phyloP scores from a whole-genome alignment of 2,329 filamentous ascomycete species.

The Apiospora sp. region DNA sequence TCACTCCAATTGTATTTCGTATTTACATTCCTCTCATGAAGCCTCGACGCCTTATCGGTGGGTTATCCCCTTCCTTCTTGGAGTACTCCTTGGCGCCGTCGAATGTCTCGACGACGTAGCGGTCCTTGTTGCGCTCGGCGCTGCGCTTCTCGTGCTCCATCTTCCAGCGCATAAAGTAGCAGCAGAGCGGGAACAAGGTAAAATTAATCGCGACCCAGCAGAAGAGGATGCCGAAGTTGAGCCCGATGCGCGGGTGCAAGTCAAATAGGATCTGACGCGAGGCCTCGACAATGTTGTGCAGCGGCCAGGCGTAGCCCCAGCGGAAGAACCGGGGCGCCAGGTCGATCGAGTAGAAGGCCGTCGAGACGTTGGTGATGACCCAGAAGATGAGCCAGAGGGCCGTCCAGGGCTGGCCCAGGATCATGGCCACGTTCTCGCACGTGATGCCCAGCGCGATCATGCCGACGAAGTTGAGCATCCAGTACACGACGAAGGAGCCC shows the following conservation, averaged over 20 bases:
- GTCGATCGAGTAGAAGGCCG: slow-evolving; percentile 66
- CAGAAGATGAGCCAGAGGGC: slow-evolving; percentile 72
- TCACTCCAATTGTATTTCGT: neutral
- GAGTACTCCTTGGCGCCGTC: slow-evolving; percentile 38
- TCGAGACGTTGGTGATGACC: slow-evolving; percentile 71
- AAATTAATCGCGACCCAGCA: slow-evolving; percentile 64
- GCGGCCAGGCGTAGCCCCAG: slow-evolving; percentile 70
- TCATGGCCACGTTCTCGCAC: slow-evolving; percentile 70
- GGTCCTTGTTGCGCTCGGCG: slow-evolving; percentile 38
- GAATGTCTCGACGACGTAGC: slow-evolving; percentile 38
- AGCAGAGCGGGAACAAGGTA: slow-evolving; percentile 59
- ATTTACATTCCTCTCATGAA: slow-evolving; percentile 36
- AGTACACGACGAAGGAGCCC: slow-evolving; percentile 68
- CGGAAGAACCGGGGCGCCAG: slow-evolving; percentile 65
- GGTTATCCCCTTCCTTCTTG: slow-evolving; percentile 40
- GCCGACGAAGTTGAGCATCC: slow-evolving; percentile 69
- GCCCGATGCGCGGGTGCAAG: slow-evolving; percentile 62
- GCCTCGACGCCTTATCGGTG: slow-evolving; percentile 41
- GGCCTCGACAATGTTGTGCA: slow-evolving; percentile 68
- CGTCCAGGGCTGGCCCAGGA: slow-evolving; percentile 66
- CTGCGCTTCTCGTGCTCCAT: slow-evolving; percentile 39
- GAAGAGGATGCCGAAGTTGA: slow-evolving; percentile 68
- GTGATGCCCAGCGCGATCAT: slow-evolving; percentile 70
- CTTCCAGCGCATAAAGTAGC: slow-evolving; percentile 53
- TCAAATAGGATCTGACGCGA: slow-evolving; percentile 68